These are phyloP conservation scores for Vaccinium vitisidaea DNA, from an alignment of 148 eudicot species.

Conservation along the genomic window DNA sequence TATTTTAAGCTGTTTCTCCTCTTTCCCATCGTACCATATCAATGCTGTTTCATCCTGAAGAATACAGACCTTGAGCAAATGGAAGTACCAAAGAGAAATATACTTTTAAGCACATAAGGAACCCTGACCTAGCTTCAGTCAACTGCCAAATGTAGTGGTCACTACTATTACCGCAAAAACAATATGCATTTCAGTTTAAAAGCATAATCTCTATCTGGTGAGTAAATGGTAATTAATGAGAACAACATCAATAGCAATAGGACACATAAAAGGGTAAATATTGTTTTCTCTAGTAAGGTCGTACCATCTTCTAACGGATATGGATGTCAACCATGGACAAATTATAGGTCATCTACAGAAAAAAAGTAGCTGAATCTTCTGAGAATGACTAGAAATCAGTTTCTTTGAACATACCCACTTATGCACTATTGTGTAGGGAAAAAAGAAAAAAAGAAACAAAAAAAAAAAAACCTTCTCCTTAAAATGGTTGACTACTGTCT, in stretches of 20 bases:
- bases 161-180: neutral
- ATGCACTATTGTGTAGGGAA: neutral
- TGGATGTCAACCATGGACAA: neutral
- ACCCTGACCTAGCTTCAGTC: neutral
- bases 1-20: slow-evolving; percentile 63
- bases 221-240: neutral
- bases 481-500: neutral
- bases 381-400: neutral
- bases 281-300: neutral
- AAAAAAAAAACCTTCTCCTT: neutral
- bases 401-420: neutral
- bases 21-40: slow-evolving; percentile 65
- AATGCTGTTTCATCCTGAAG: slow-evolving; percentile 74
- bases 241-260: neutral
- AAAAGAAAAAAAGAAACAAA: neutral
- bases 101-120: neutral
- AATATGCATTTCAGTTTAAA: neutral
- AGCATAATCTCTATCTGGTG: neutral
- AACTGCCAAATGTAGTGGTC: neutral
- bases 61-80: neutral
- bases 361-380: neutral
- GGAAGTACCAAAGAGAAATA: neutral
- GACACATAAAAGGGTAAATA: neutral
- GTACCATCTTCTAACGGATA: neutral
- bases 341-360: neutral